These are phyloP conservation scores for Termitomyces sp. DNA, from an alignment of 768 basidiomycete species.

Conservation along the genomic window DNA sequence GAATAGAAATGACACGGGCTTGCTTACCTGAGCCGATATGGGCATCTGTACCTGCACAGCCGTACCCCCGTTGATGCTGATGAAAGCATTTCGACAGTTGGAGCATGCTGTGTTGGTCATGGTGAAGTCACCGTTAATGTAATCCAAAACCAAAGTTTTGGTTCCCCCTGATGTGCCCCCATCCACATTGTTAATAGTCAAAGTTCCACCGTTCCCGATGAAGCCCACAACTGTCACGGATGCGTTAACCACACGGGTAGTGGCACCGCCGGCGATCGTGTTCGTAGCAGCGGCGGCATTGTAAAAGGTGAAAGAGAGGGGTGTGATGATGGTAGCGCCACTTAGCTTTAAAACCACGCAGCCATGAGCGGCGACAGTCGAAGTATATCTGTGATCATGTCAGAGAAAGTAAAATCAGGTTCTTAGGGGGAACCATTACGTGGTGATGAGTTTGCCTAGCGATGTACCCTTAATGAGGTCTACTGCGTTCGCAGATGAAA, in stretches of 20 bases:
- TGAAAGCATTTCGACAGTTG: slow-evolving; percentile 40
- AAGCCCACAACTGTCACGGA: slow-evolving; percentile 33
- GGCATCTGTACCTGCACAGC: slow-evolving; percentile 40
- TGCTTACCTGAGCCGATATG: slow-evolving; percentile 37
- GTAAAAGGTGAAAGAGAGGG: slow-evolving; percentile 29
- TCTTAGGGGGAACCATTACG: slow-evolving; percentile 21
- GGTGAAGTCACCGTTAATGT: slow-evolving; percentile 40
- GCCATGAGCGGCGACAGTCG: slow-evolving; percentile 28
- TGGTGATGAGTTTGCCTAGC: slow-evolving; percentile 27
- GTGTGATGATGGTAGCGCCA: slow-evolving; percentile 17
- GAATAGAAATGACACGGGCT: background rate
- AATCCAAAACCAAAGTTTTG: slow-evolving; percentile 38
- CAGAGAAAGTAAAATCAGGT: background rate
- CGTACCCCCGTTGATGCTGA: slow-evolving; percentile 40
- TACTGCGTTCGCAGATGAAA: slow-evolving; percentile 31
- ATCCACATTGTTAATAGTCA: slow-evolving; percentile 36
- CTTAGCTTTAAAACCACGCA: slow-evolving; percentile 32
- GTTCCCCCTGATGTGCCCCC: slow-evolving; percentile 35
- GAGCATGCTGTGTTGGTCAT: slow-evolving; percentile 40
- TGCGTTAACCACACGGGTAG: slow-evolving; percentile 27
- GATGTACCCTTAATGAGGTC: slow-evolving; percentile 34
- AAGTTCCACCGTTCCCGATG: slow-evolving; percentile 36
- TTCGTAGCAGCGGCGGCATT: slow-evolving; percentile 25
- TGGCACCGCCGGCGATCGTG: slow-evolving; percentile 32
- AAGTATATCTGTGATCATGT: slow-evolving; percentile 24